A percentile compares a stretch with the other conserved stretches of the same genome.
Conservation (phyloP, 352 stramenopile species). For the Phytopythium boreale region DNA sequence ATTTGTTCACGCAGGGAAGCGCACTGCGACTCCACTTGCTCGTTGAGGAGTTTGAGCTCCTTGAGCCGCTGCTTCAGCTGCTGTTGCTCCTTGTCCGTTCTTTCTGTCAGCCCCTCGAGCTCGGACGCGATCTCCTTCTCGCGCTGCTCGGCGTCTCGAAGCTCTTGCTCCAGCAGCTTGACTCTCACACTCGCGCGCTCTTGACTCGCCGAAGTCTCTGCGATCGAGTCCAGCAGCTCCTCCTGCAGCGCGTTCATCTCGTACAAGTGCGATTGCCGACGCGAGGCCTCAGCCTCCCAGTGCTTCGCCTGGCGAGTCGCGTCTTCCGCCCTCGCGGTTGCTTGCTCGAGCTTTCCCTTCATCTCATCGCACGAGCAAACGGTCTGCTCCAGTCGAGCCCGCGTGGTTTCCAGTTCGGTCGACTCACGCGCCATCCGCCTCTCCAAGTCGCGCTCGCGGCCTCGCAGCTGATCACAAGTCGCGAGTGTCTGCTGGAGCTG, state of each 20-base stretch:
- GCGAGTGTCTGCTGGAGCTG: slow-evolving; percentile 13
- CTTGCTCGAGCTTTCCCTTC: slow-evolving; percentile 14
- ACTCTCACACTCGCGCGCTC: slow-evolving; percentile 28
- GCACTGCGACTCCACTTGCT: slow-evolving; percentile 12
- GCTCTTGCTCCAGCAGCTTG: slow-evolving; percentile 23
- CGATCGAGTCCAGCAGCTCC: slow-evolving; percentile 54
- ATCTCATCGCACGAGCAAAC: slow-evolving; percentile 4
- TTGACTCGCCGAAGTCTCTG: slow-evolving; percentile 32
- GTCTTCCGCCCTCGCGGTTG: slow-evolving; percentile 17
- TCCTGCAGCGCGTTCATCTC: slow-evolving; percentile 71
- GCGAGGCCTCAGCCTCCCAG: slow-evolving; percentile 18
- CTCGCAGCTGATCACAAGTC: slow-evolving; percentile 7
- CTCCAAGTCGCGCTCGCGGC: not conserved
- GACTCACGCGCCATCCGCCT: not conserved
- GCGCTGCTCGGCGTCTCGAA: slow-evolving; percentile 10
- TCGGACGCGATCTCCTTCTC: slow-evolving; percentile 8
- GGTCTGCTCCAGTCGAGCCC: not conserved
- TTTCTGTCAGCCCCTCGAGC: slow-evolving; percentile 12
- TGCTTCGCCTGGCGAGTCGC: slow-evolving; percentile 6
- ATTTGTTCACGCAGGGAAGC: not conserved
- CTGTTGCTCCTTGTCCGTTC: slow-evolving; percentile 9
- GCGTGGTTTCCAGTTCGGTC: not conserved
- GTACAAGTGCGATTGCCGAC: slow-evolving; percentile 36
- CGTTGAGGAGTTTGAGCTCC: slow-evolving; percentile 4
- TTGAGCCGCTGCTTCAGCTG: slow-evolving; percentile 11